Conservation (phyloP, 2,329 filamentous ascomycete genomes). For the Arachnopeziza araneosa region DNA sequence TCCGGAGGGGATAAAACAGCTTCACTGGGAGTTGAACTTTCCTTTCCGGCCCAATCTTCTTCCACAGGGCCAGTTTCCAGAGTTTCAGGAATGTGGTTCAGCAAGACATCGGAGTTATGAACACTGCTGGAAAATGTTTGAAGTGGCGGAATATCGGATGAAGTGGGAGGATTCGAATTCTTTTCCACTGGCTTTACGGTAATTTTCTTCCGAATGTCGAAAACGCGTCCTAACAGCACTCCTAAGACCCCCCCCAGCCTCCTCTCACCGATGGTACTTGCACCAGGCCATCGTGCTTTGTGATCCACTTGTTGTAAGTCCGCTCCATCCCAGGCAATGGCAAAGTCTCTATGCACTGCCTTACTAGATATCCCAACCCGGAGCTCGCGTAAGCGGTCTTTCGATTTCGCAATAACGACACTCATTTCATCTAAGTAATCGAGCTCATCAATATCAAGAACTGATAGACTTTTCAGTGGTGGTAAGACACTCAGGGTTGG, state of each 20-base stretch:
- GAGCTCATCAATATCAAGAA: constrained; percentile 78
- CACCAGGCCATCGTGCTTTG: constrained; percentile 49
- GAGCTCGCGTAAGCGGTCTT: constrained; percentile 61
- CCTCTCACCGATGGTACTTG: constrained; percentile 52
- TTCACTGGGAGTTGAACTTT: constrained; percentile 8
- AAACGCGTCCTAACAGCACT: constrained; percentile 60
- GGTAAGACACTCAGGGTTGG: constrained; percentile 76
- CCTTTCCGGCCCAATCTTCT: constrained; percentile 15
- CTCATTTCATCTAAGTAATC: constrained; percentile 80
- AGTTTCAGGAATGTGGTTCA: constrained; percentile 13
- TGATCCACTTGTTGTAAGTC: constrained; percentile 60
- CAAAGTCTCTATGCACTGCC: constrained; percentile 45
- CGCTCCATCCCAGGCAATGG: constrained; percentile 56
- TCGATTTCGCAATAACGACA: constrained; percentile 66
- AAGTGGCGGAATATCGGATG: constrained; percentile 8
- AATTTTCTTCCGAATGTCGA: constrained; percentile 45
- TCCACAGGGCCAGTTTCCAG: constrained; percentile 8
- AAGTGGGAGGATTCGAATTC: constrained; percentile 9
- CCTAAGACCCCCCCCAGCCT: constrained; percentile 64
- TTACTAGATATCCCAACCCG: constrained; percentile 63
- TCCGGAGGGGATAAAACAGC: constrained; percentile 8
- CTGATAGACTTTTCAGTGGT: constrained; percentile 66
- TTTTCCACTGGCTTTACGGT: constrained; percentile 23
- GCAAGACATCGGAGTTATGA: constrained; percentile 12
- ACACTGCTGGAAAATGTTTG: constrained; percentile 7